Percentiles rank a stretch among this genome's conserved stretches.
Conservation (phyloP, 345 rosid genomes). For the Eucalyptus decipiens region DNA sequence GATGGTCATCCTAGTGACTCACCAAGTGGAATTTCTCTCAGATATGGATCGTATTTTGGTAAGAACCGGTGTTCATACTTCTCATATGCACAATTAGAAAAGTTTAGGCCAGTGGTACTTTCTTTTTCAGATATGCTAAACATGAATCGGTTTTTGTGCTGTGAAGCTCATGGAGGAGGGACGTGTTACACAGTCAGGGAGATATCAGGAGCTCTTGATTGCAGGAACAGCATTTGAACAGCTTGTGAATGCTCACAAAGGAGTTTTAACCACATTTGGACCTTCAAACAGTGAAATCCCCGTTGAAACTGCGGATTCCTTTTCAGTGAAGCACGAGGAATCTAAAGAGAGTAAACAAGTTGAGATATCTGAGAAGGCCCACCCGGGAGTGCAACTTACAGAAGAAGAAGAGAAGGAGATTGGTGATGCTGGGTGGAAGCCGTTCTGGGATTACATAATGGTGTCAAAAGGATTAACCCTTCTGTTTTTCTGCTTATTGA, state of each 20-base stretch:
- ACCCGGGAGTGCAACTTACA: conserved; percentile 40
- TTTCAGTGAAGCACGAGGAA: not conserved
- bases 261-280: conserved; percentile 30
- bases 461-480: conserved; percentile 36
- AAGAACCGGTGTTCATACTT: not conserved
- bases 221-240: conserved; percentile 53
- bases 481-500: conserved; percentile 9
- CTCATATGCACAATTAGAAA: not conserved
- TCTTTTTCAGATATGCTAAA: not conserved
- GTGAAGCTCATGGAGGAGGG: conserved; percentile 63
- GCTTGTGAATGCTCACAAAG: conserved; percentile 71
- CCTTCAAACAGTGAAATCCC: conserved; percentile 12
- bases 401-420: conserved; percentile 52
- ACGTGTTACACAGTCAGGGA: conserved; percentile 42
- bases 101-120: not conserved
- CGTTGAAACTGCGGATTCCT: not conserved
- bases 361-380: conserved; percentile 12
- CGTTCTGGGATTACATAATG: conserved; percentile 45
- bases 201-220: conserved; percentile 39
- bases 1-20: conserved; percentile 71
- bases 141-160: not conserved
- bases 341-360: conserved; percentile 1
- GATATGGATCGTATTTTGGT: conserved; percentile 57
- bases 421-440: conserved; percentile 56
- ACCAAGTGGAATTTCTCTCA: conserved; percentile 79